Percentiles rank a stretch among this genome's conserved stretches.
These are phyloP conservation scores for Pseudomonodictys pantanalensis DNA, from an alignment of 495 filamentous ascomycete species.

Conservation along the genomic window DNA sequence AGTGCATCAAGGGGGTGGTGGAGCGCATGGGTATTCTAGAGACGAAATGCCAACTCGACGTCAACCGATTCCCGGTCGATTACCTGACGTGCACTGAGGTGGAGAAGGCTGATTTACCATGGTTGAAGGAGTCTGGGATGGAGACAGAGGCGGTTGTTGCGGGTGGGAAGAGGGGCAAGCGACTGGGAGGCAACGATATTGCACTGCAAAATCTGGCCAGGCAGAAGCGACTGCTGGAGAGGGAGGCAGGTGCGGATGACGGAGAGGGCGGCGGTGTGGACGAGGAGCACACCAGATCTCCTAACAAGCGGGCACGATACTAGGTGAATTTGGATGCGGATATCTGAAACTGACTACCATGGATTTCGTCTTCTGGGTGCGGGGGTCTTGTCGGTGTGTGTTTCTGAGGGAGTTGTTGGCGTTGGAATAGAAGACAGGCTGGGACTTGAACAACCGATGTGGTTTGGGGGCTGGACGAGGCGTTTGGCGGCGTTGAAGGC, in stretches of 20 bases:
- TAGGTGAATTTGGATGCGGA: no score
- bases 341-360: no score
- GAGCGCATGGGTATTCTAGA: constrained; percentile 7
- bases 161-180: background rate
- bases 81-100: constrained; percentile 44
- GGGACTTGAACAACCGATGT: background rate
- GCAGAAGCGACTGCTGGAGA: background rate
- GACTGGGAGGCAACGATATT: constrained; percentile 11
- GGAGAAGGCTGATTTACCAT: constrained; percentile 39
- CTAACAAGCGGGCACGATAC: constrained; percentile 7
- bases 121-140: constrained; percentile 21
- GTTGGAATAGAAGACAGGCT: no score
- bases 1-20: constrained; percentile 24
- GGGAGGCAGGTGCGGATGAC: background rate
- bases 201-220: constrained; percentile 2
- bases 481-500: no score
- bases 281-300: no score
- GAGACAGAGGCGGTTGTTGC: background rate
- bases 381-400: no score
- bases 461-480: no score
- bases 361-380: no score
- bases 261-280: background rate
- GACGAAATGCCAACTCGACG: constrained; percentile 17
- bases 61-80: constrained; percentile 21
- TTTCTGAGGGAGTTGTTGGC: no score